Conservation (phyloP, 208 protist species). For the Wallacemonas sp. region DNA sequence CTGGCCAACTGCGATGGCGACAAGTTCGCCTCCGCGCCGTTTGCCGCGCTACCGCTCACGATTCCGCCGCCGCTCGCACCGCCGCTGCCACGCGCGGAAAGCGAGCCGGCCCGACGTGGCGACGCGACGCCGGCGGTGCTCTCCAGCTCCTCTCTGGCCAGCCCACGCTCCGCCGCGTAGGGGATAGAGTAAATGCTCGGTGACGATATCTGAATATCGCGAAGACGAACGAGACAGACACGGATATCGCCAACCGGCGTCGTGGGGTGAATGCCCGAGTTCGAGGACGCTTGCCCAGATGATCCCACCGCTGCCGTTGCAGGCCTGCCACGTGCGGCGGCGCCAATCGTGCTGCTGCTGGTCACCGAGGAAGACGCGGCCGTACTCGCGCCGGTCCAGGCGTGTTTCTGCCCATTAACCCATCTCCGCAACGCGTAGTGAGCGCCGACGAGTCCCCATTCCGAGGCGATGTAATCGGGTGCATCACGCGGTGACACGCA, state of each 20-base stretch:
- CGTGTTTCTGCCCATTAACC: neutral
- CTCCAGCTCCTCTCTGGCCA: neutral
- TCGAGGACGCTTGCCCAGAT: neutral
- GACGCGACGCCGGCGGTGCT: neutral
- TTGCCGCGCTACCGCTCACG: neutral
- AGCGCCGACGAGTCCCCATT: slow-evolving; percentile 40
- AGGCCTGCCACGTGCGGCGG: neutral
- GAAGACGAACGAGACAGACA: slow-evolving; percentile 8
- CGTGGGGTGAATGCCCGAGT: neutral
- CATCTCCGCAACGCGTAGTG: slow-evolving; percentile 46
- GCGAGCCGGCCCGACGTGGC: neutral
- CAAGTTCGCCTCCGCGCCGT: neutral
- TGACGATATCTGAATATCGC: neutral
- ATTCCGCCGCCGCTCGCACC: neutral
- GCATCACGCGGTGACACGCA: slow-evolving; percentile 14
- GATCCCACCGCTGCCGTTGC: neutral
- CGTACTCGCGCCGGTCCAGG: neutral
- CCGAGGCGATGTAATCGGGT: slow-evolving; percentile 42
- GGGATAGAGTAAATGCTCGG: slow-evolving; percentile 2
- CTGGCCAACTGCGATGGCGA: neutral
- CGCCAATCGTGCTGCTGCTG: too few species aligned
- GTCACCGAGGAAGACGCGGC: too few species aligned
- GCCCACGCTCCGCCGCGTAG: slow-evolving; percentile 8
- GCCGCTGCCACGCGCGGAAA: neutral
- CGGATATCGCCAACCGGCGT: neutral